These are phyloP conservation scores for Raddia distichophylla DNA, from an alignment of 176 grass and related monocot species.

Conservation along the genomic window DNA sequence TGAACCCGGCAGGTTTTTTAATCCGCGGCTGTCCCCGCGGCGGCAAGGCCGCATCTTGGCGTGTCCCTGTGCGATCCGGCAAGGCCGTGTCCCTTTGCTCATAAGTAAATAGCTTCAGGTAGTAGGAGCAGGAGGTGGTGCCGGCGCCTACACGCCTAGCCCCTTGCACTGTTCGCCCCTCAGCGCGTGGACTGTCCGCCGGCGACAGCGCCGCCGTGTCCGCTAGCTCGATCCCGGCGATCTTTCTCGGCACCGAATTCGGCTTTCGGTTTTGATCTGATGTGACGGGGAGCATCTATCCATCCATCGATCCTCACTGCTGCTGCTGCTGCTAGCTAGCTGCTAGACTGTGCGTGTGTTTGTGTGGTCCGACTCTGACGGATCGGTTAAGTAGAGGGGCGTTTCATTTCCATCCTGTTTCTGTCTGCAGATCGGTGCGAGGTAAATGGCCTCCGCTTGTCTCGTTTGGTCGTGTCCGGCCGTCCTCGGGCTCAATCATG, in stretches of 20 bases:
- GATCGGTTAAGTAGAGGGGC: background rate
- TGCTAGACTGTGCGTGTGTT: background rate
- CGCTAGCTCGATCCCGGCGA: background rate
- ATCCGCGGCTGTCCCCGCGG: slow-evolving; percentile 12
- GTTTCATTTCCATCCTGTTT: background rate
- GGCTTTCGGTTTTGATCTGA: background rate
- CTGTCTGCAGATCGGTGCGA: background rate
- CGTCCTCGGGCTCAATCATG: background rate
- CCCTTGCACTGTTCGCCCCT: background rate
- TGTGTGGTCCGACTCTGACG: no score
- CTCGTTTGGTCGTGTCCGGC: background rate
- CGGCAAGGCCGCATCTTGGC: slow-evolving; percentile 7
- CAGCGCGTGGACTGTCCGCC: background rate
- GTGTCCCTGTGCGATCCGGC: slow-evolving; percentile 16
- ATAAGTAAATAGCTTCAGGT: background rate
- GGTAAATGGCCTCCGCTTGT: background rate
- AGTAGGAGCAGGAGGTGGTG: background rate
- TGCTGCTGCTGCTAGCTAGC: no score
- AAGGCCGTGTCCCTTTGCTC: background rate
- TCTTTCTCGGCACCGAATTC: background rate
- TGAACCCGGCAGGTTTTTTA: no score
- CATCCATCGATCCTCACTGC: background rate
- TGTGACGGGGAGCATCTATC: background rate
- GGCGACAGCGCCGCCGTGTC: slow-evolving; percentile 18
- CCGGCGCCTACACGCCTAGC: background rate